phyloP scores from a whole-genome alignment of 2,329 filamentous ascomycete species.

The Aspergillus latus region DNA sequence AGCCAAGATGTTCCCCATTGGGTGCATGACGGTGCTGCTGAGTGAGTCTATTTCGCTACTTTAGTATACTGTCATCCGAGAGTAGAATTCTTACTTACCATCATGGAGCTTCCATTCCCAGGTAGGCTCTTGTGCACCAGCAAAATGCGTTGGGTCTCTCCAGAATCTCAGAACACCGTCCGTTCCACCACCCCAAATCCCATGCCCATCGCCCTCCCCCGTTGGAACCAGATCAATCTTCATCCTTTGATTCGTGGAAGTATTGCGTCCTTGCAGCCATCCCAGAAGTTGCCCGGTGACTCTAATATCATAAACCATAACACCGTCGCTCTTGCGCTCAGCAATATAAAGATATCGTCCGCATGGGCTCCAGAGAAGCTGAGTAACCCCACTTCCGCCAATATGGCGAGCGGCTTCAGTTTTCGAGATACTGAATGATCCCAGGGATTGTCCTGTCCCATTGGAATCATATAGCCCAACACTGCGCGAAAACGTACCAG shows the following conservation, averaged over 20 bases:
- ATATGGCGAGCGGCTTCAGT: slow-evolving; percentile 40
- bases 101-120: slow-evolving; percentile 48
- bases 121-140: slow-evolving; percentile 45
- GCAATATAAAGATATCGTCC: slow-evolving; percentile 59
- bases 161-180: slow-evolving; percentile 58
- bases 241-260: slow-evolving; percentile 56
- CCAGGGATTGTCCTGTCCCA: slow-evolving; percentile 51
- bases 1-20: slow-evolving; percentile 47
- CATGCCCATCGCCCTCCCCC: slow-evolving; percentile 41
- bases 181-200: slow-evolving; percentile 60
- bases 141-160: slow-evolving; percentile 45
- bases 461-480: slow-evolving; percentile 57
- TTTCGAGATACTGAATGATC: slow-evolving; percentile 51
- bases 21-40: slow-evolving; percentile 49
- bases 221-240: slow-evolving; percentile 52
- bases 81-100: slow-evolving; percentile 32
- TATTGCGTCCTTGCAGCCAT: slow-evolving; percentile 49
- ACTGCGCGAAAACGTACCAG: slow-evolving; percentile 57
- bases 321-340: slow-evolving; percentile 56
- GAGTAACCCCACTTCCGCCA: slow-evolving; percentile 55
- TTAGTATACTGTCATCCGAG: slow-evolving; percentile 5
- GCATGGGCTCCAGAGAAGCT: slow-evolving; percentile 58
- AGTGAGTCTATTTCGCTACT: slow-evolving; percentile 42
- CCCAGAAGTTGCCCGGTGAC: slow-evolving; percentile 53
- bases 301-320: slow-evolving; percentile 61